These are phyloP conservation scores for Noccaea caerulescens DNA, from an alignment of 345 rosid species.

Conservation along the genomic window DNA sequence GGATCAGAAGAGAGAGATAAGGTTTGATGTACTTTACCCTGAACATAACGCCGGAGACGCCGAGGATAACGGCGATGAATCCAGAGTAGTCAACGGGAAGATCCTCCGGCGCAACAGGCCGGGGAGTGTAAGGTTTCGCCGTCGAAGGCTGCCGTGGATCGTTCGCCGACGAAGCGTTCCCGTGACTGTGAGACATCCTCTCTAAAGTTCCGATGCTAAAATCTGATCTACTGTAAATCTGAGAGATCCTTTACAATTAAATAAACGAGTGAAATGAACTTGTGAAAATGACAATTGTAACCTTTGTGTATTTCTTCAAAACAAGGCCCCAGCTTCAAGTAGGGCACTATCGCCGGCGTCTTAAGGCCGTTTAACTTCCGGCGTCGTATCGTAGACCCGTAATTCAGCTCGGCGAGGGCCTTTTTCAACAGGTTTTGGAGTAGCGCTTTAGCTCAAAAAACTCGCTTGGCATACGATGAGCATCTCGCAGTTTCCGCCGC, in stretches of 20 bases:
- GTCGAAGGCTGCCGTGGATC: slow-evolving; percentile 90
- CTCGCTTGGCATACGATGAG: slow-evolving; percentile 19
- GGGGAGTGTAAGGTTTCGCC: slow-evolving; percentile 66
- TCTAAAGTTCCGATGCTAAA: slow-evolving; percentile 3
- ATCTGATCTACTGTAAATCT: slow-evolving; percentile 6
- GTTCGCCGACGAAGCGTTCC: slow-evolving; percentile 58
- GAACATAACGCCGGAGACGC: slow-evolving; percentile 94
- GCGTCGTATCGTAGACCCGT: slow-evolving; percentile 12
- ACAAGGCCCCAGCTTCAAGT: neutral
- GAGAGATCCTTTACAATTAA: neutral
- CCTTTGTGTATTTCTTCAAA: slow-evolving; percentile 15
- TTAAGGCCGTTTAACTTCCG: slow-evolving; percentile 19
- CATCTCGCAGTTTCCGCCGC: slow-evolving; percentile 33
- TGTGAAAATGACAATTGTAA: slow-evolving; percentile 13
- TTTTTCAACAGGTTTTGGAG: neutral
- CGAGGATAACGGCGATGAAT: slow-evolving; percentile 88
- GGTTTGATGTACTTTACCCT: slow-evolving; percentile 51
- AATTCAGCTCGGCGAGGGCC: neutral
- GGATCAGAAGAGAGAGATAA: slow-evolving; percentile 15
- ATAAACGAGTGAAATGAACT: neutral
- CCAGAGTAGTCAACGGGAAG: slow-evolving; percentile 97
- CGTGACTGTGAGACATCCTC: slow-evolving; percentile 59
- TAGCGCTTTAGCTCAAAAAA: neutral
- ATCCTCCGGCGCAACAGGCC: slow-evolving; percentile 66
- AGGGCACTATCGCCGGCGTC: slow-evolving; percentile 25